phyloP scores from a whole-genome alignment of 2,329 filamentous ascomycete species.

The Madurella fahalii region DNA sequence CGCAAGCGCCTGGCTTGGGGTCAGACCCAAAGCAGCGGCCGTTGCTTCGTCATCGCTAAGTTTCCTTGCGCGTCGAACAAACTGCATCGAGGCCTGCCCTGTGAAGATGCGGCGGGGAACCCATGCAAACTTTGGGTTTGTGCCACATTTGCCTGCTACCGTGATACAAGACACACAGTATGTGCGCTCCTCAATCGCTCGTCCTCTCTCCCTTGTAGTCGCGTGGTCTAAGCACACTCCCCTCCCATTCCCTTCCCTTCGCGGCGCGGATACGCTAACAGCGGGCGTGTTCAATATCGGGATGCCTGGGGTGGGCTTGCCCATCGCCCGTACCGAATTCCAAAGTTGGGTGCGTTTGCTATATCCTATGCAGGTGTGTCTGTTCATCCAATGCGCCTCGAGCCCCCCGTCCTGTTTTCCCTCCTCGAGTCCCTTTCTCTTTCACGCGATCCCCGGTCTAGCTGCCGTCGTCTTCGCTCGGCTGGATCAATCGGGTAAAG shows the following conservation, averaged over 20 bases:
- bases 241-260: not conserved
- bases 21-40: no score
- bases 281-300: not conserved
- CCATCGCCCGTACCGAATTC: not conserved
- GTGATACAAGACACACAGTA: constrained; percentile 1
- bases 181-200: not conserved
- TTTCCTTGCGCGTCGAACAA: no score
- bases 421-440: not conserved
- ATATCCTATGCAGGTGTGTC: no score
- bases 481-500: not conserved
- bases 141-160: not conserved
- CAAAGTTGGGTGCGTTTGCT: no score
- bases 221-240: constrained; percentile 6
- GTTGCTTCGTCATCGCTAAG: no score
- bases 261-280: not conserved
- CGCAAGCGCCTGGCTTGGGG: not conserved
- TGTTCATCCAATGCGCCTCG: no score
- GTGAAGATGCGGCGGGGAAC: no score
- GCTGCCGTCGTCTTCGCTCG: not conserved
- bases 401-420: not conserved
- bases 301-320: not conserved
- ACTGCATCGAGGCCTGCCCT: no score
- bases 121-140: not conserved
- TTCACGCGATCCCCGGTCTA: not conserved
- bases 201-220: not conserved